Conservation (phyloP, 805 yeast genomes). For the Nakazawaea laoshanensis region DNA sequence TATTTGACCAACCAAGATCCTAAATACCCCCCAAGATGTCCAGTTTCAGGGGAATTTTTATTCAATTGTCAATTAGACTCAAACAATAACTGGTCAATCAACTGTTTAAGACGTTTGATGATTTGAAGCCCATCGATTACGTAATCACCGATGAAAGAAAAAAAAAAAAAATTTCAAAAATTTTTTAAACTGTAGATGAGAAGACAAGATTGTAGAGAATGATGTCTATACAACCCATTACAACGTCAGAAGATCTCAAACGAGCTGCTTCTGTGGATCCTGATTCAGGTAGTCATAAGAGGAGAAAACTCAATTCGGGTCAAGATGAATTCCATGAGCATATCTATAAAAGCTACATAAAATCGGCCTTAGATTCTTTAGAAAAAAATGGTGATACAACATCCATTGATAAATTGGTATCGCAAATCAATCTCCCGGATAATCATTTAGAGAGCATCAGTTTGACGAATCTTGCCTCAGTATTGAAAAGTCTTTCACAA, state of each 20-base stretch:
- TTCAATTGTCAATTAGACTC: conserved; percentile 60
- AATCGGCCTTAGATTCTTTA: conserved; percentile 61
- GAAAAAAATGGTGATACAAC: conserved; percentile 50
- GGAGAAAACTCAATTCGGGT: conserved; percentile 4
- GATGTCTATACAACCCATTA: conserved; percentile 8
- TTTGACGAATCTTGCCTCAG: conserved; percentile 38
- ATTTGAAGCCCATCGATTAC: conserved; percentile 27
- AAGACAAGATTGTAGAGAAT: conserved; percentile 2
- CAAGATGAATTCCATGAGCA: conserved; percentile 15
- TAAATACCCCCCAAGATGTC: conserved; percentile 65
- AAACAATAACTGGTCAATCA: conserved; percentile 59
- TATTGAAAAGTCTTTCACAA: conserved; percentile 50
- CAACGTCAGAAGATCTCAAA: conserved; percentile 3
- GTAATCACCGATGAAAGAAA: not conserved
- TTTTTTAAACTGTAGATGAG: not conserved
- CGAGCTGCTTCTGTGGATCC: not conserved
- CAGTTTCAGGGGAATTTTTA: conserved; percentile 66
- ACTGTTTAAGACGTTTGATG: conserved; percentile 68
- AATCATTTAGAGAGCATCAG: conserved; percentile 47
- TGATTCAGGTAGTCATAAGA: conserved; percentile 1
- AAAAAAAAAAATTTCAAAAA: conserved; percentile 1
- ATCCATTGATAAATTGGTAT: conserved; percentile 51
- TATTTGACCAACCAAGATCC: conserved; percentile 42
- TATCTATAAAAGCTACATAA: conserved; percentile 32
- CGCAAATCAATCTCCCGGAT: conserved; percentile 47